Evolutionary conservation across 352 stramenopile species (phyloP).

Genomic region (Phytophthora sp.): DNA sequence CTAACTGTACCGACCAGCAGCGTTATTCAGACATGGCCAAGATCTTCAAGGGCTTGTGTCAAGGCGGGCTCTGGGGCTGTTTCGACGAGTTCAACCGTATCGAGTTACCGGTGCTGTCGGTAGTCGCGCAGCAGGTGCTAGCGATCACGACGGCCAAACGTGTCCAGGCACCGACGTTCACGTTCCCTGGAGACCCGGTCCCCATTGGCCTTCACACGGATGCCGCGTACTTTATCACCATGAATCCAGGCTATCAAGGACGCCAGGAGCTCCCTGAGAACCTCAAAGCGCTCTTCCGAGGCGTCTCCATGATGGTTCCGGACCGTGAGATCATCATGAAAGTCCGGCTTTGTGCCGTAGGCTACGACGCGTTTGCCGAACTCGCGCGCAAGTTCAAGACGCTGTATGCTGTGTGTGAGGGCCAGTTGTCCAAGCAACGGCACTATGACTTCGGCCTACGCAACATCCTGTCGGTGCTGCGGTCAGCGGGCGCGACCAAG

Average conservation of each 20-base stretch:
- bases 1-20: conserved; percentile 94
- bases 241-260: conserved; percentile 95
- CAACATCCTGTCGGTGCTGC: conserved; percentile 96
- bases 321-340: conserved; percentile 97
- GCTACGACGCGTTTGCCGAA: conserved; percentile 91
- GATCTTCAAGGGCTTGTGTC: conserved; percentile 93
- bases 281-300: conserved; percentile 92
- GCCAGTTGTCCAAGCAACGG: conserved; percentile 92
- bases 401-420: conserved; percentile 95
- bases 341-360: conserved; percentile 94
- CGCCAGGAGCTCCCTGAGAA: conserved; percentile 93
- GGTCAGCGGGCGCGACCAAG: conserved; percentile 95
- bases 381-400: conserved; percentile 96
- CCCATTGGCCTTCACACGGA: conserved; percentile 65
- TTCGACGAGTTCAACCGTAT: conserved; percentile 96
- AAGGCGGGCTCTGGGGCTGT: conserved; percentile 91
- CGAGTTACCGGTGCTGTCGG: conserved; percentile 91
- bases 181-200: conserved; percentile 70
- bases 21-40: conserved; percentile 93
- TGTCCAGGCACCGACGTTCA: conserved; percentile 53
- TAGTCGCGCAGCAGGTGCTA: conserved; percentile 93
- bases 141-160: conserved; percentile 83
- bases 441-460: conserved; percentile 95
- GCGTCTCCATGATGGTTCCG: conserved; percentile 97
- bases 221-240: conserved; percentile 91